Conservation (phyloP, 2,329 filamentous ascomycete species). For the Fusarium nodosum region DNA sequence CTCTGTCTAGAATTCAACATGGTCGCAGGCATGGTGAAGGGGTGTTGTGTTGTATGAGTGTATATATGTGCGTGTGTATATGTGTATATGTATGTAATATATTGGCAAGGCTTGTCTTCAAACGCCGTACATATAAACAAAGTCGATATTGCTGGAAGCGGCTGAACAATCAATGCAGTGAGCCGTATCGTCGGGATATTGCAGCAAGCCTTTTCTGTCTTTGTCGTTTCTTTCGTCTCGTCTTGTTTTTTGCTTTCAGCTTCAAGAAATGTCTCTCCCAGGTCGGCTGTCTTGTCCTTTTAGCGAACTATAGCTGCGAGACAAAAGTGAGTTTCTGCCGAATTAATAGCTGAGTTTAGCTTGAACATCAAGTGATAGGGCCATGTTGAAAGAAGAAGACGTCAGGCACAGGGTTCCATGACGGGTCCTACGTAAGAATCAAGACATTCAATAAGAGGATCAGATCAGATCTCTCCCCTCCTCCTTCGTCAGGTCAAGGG, state of each 20-base stretch:
- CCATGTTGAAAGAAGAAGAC: slow-evolving; percentile 23
- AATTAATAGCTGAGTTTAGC: slow-evolving; percentile 2
- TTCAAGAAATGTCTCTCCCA: slow-evolving; percentile 20
- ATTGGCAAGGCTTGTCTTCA: background rate
- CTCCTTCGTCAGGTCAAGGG: slow-evolving; percentile 7
- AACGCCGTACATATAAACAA: slow-evolving; percentile 7
- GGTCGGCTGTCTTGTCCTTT: slow-evolving; percentile 1
- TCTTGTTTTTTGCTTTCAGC: slow-evolving; percentile 11
- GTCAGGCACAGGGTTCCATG: slow-evolving; percentile 42
- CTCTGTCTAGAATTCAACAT: slow-evolving; percentile 36
- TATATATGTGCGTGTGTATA: background rate
- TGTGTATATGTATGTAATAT: background rate
- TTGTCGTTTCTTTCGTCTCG: slow-evolving; percentile 1
- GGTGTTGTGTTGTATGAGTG: slow-evolving; percentile 11
- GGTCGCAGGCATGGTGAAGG: slow-evolving; percentile 2
- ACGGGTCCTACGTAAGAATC: slow-evolving; percentile 29
- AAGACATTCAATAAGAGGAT: slow-evolving; percentile 3
- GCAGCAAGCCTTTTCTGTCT: slow-evolving; percentile 36
- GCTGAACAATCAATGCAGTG: slow-evolving; percentile 28
- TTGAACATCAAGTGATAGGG: slow-evolving; percentile 15
- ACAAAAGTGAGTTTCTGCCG: background rate
- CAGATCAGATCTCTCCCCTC: slow-evolving; percentile 20
- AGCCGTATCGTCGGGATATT: slow-evolving; percentile 40
- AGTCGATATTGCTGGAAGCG: slow-evolving; percentile 12
- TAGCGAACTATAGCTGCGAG: background rate